These are phyloP conservation scores for Zygotorulaspora florentina DNA, from an alignment of 805 yeast species.

Conservation along the genomic window DNA sequence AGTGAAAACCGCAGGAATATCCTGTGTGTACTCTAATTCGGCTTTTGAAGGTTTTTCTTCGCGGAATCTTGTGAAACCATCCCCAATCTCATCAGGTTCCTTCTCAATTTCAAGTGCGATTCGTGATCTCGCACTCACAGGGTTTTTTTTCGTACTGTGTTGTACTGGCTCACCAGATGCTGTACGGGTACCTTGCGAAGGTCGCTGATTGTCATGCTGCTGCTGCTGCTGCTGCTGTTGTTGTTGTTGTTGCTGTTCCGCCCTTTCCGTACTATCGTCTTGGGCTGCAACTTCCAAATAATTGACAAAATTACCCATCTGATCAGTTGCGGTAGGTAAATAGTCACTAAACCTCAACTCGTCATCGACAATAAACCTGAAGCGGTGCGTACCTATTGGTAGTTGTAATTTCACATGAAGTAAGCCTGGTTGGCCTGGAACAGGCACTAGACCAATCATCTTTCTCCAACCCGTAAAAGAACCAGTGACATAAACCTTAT, in stretches of 20 bases:
- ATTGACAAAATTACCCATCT: slow-evolving; percentile 92
- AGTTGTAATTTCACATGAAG: slow-evolving; percentile 68
- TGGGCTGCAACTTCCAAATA: slow-evolving; percentile 65
- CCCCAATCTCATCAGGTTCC: slow-evolving; percentile 65
- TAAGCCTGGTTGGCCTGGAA: slow-evolving; percentile 32
- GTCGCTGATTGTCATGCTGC: slow-evolving; percentile 28
- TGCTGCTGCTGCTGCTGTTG: slow-evolving; percentile 31
- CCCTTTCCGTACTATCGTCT: slow-evolving; percentile 34
- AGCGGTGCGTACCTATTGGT: slow-evolving; percentile 89
- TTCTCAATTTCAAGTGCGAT: slow-evolving; percentile 40
- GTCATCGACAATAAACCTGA: slow-evolving; percentile 90
- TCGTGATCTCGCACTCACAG: slow-evolving; percentile 45
- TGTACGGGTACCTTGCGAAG: slow-evolving; percentile 5
- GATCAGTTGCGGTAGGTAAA: slow-evolving; percentile 95
- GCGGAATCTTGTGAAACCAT: slow-evolving; percentile 72
- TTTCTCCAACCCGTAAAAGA: slow-evolving; percentile 98
- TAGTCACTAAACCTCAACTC: slow-evolving; percentile 84
- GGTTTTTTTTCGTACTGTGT: slow-evolving; percentile 4
- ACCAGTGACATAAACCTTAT: slow-evolving; percentile 92
- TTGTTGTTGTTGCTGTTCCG: slow-evolving; percentile 30
- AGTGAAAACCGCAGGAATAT: slow-evolving; percentile 77
- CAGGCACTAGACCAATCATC: slow-evolving; percentile 77
- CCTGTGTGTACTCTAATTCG: slow-evolving; percentile 47
- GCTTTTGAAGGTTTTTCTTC: slow-evolving; percentile 45
- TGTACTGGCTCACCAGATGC: background rate